These are phyloP conservation scores for Perkinsus marinus DNA, from an alignment of 169 alveolate genomes.

Conservation along the genomic window DNA sequence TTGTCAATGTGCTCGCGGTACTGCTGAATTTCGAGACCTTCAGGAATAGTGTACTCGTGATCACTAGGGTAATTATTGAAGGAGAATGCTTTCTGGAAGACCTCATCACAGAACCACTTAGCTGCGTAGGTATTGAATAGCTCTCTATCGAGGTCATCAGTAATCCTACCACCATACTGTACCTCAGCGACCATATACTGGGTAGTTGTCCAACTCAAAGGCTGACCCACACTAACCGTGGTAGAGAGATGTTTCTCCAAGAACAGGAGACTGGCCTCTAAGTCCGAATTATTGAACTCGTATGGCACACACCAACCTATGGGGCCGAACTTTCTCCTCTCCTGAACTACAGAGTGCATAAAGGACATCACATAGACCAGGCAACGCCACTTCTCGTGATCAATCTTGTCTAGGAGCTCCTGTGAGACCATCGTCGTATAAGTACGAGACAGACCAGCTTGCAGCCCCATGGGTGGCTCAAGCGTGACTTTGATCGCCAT, in stretches of 20 bases:
- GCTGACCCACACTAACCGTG: constrained; percentile 47
- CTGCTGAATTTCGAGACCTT: constrained; percentile 63
- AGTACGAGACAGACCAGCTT: constrained; percentile 84
- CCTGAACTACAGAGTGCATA: constrained; percentile 77
- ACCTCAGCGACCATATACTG: constrained; percentile 87
- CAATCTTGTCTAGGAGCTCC: constrained; percentile 81
- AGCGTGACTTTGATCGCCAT: constrained; percentile 85
- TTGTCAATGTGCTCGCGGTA: constrained; percentile 63
- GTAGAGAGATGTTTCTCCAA: constrained; percentile 82
- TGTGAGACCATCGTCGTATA: constrained; percentile 72
- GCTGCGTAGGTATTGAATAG: constrained; percentile 76
- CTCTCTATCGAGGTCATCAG: constrained; percentile 83
- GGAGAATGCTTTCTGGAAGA: constrained; percentile 23
- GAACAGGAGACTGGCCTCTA: constrained; percentile 82
- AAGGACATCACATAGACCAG: constrained; percentile 74
- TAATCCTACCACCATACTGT: constrained; percentile 90
- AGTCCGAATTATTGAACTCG: constrained; percentile 86
- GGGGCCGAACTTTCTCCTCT: constrained; percentile 87
- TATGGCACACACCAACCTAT: constrained; percentile 94
- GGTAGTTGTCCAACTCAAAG: constrained; percentile 73
- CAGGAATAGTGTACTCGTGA: constrained; percentile 65
- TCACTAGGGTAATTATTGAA: constrained; percentile 40
- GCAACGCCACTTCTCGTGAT: constrained; percentile 80
- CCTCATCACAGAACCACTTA: constrained; percentile 46
- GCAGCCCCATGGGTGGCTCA: constrained; percentile 87